Evolutionary conservation across 768 basidiomycete species (phyloP).

Genomic region (Suillus lakei): DNA sequence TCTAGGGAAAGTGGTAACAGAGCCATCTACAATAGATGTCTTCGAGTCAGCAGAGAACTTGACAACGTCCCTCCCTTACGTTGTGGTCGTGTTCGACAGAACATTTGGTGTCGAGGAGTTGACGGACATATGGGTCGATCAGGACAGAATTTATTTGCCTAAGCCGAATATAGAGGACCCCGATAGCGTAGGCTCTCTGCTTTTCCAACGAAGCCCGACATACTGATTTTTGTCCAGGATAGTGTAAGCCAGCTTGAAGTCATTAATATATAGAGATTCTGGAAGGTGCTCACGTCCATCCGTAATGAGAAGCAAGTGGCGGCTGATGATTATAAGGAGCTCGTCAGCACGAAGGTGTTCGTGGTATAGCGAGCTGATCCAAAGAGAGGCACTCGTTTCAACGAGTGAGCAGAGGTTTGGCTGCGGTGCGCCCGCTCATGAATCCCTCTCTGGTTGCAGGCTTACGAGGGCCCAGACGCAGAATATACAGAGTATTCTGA

Average conservation of each 20-base stretch:
- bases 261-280: neutral
- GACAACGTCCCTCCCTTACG: conserved; percentile 4
- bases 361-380: no score
- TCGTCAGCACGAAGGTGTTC: no score
- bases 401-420: no score
- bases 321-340: no score
- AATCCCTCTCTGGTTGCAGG: no score
- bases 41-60: neutral
- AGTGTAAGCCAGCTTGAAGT: neutral
- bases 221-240: neutral
- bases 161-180: neutral
- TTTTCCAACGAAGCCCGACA: neutral
- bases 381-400: no score
- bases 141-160: neutral
- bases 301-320: no score
- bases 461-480: conserved; percentile 14
- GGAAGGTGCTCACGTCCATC: no score
- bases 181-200: neutral
- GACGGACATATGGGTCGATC: neutral
- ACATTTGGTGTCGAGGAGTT: neutral
- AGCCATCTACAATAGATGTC: neutral
- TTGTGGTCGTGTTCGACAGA: neutral
- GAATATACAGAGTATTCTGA: conserved; percentile 14
- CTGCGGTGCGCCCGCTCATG: no score
- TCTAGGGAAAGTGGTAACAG: neutral